Base-by-base conservation (phyloP, 2,329 filamentous ascomycete genomes). In the Colletotrichum simmondsii region DNA sequence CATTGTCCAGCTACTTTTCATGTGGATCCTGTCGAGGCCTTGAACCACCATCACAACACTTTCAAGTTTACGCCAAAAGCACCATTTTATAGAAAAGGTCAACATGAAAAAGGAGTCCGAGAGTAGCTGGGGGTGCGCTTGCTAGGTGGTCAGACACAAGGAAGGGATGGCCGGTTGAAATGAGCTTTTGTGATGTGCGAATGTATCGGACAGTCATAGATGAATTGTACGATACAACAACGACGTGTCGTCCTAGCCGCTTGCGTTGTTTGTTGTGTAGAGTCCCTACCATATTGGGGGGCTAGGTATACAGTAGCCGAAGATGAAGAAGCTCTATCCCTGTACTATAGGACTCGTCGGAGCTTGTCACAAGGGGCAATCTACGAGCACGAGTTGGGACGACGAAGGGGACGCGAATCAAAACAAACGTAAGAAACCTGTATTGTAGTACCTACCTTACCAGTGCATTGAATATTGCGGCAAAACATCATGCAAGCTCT, bases 1-100 rank as follows among this genome's bases (percentile, higher is more conserved):
- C 83, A 87, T 97, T 68, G 92, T 98, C 69, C 97, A 99, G 85
- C 90, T 98, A 77, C 86, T 95, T 68, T 97, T 98, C 83, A 99
- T 98, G 95, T 97, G 96, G 92, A 83, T 90, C 76, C 83, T 91
- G 72, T 90, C 85, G 72, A 82, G 85, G 72, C 82, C 84, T 32
- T 89, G 73, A 79, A 19, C 12, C 42, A 30, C 30, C 14, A 28
- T 35, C 7, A 22, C 5, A 4, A n/a, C 42, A 2, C 19, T n/a
- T 19, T 16, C 1, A 22, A 35, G 24, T 35, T 62, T 22, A 30
- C 35, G 28, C 37, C 16, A 68, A 32, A 37, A 49, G n/a, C n/a
- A 37, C 28, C 32, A n/a, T 10, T 19, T 11, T 32, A 42, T 28
- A 28, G 56, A 49, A 56, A 56, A 61, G 32, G 26, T n/a, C 28